Conservation (phyloP, 164 flowering plant species). For the Tetracentron sinense region DNA sequence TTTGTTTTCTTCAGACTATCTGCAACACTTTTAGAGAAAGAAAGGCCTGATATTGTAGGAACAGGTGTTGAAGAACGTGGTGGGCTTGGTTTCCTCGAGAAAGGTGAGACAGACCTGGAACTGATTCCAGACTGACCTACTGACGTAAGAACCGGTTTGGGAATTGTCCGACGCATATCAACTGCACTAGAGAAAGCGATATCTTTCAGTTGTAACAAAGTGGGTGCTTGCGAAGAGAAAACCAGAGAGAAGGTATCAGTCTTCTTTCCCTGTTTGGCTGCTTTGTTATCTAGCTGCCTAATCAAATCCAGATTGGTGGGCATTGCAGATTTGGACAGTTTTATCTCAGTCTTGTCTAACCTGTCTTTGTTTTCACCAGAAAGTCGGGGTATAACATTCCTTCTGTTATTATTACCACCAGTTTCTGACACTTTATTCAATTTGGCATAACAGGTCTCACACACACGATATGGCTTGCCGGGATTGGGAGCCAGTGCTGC, state of each 20-base stretch:
- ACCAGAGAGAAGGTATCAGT: slow-evolving; percentile 40
- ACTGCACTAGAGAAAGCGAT: slow-evolving; percentile 27
- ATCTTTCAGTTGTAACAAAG: slow-evolving; percentile 40
- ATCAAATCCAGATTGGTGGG: slow-evolving; percentile 49
- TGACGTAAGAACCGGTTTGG: slow-evolving; percentile 32
- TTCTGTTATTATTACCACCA: slow-evolving; percentile 30
- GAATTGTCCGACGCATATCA: slow-evolving; percentile 30
- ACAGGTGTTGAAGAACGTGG: slow-evolving; percentile 56
- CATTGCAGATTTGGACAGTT: slow-evolving; percentile 31
- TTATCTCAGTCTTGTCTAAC: slow-evolving; percentile 43
- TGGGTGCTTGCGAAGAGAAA: slow-evolving; percentile 39
- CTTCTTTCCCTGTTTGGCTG: slow-evolving; percentile 48
- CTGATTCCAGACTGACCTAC: slow-evolving; percentile 31
- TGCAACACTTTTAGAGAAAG: slow-evolving; percentile 39
- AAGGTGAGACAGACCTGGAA: slow-evolving; percentile 50
- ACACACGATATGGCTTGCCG: slow-evolving; percentile 66
- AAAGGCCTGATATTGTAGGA: slow-evolving; percentile 49
- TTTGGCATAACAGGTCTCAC: slow-evolving; percentile 67
- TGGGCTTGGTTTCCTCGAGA: slow-evolving; percentile 49
- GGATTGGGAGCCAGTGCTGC: slow-evolving; percentile 81
- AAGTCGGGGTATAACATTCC: slow-evolving; percentile 36
- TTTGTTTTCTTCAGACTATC: slow-evolving; percentile 51
- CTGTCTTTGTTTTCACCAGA: slow-evolving; percentile 56
- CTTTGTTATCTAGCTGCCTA: slow-evolving; percentile 52
- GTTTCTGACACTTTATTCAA: slow-evolving; percentile 54